These are phyloP conservation scores for Leonotis leonurus DNA, from an alignment of 257 asterid species.

Conservation along the genomic window DNA sequence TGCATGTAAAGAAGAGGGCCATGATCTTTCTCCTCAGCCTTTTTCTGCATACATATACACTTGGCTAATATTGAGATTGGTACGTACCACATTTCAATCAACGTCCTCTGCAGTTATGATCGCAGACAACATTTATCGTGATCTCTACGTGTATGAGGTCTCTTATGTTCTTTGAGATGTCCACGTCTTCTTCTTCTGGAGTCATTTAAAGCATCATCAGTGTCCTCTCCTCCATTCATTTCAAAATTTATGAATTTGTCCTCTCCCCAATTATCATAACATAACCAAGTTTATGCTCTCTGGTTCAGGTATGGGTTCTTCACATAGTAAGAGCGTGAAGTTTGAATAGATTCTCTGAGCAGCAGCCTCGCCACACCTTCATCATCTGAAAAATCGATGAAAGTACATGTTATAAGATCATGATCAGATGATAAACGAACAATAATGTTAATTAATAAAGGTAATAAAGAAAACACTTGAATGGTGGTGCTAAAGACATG, in stretches of 20 bases:
- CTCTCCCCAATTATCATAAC: constrained; percentile 44
- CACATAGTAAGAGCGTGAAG: constrained; percentile 55
- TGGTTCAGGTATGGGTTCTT: constrained; percentile 61
- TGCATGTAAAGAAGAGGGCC: no score
- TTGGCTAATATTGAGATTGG: constrained; percentile 51
- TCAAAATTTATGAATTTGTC: constrained; percentile 21
- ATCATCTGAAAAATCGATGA: no score
- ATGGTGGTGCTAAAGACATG: no score
- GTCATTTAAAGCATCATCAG: constrained; percentile 41
- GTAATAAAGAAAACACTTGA: no score
- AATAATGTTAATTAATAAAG: no score
- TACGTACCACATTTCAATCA: constrained; percentile 73
- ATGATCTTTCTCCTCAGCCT: constrained; percentile 32
- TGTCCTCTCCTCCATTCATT: constrained; percentile 22
- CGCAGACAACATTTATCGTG: constrained; percentile 60
- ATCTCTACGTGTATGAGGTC: constrained; percentile 86
- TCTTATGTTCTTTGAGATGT: constrained; percentile 81
- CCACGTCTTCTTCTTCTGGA: constrained; percentile 41
- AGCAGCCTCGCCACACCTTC: constrained; percentile 86
- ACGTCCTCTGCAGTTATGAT: constrained; percentile 65
- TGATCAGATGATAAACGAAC: no score
- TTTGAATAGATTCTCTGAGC: constrained; percentile 65
- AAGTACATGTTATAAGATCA: no score
- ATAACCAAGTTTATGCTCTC: constrained; percentile 57
- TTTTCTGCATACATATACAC: constrained; percentile 37